Evolutionary conservation across 1,139 yeast genomes (phyloP).

Genomic region (Hemisphaericaspora subhashii): DNA sequence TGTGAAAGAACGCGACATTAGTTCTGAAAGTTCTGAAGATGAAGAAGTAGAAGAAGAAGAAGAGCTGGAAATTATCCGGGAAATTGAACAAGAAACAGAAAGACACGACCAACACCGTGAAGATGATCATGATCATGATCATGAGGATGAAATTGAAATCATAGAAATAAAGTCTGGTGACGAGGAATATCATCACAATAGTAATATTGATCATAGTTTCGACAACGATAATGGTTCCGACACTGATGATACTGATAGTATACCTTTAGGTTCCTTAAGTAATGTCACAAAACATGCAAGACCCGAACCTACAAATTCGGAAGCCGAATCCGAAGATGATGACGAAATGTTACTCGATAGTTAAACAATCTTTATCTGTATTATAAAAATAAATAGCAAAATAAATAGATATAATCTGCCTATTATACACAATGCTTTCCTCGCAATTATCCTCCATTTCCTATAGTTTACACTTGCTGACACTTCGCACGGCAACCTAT

Average conservation of each 20-base stretch:
- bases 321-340: slow-evolving; percentile 11
- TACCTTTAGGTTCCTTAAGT: neutral
- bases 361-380: slow-evolving; percentile 4
- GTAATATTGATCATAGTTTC: slow-evolving; percentile 10
- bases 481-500: too few relatives aligned
- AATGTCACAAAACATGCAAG: neutral
- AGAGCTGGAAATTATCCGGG: slow-evolving; percentile 10
- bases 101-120: slow-evolving; percentile 6
- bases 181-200: slow-evolving; percentile 7
- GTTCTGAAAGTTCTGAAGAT: slow-evolving; percentile 12
- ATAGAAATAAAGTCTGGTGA: slow-evolving; percentile 11
- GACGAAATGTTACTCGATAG: slow-evolving; percentile 19
- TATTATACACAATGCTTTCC: slow-evolving; percentile 1
- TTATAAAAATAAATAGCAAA: slow-evolving; percentile 1
- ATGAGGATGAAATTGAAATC: slow-evolving; percentile 10
- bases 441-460: too few relatives aligned
- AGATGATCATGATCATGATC: slow-evolving; percentile 11
- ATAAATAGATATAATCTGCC: slow-evolving; percentile 1
- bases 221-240: slow-evolving; percentile 2
- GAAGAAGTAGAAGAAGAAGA: slow-evolving; percentile 15
- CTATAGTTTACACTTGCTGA: too few relatives aligned
- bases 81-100: too few relatives aligned
- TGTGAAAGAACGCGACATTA: slow-evolving; percentile 14
- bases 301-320: slow-evolving; percentile 10
- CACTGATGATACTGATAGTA: too few relatives aligned